Conservation (phyloP, 208 protist genomes). For the Trypanosoma platydactyli region DNA sequence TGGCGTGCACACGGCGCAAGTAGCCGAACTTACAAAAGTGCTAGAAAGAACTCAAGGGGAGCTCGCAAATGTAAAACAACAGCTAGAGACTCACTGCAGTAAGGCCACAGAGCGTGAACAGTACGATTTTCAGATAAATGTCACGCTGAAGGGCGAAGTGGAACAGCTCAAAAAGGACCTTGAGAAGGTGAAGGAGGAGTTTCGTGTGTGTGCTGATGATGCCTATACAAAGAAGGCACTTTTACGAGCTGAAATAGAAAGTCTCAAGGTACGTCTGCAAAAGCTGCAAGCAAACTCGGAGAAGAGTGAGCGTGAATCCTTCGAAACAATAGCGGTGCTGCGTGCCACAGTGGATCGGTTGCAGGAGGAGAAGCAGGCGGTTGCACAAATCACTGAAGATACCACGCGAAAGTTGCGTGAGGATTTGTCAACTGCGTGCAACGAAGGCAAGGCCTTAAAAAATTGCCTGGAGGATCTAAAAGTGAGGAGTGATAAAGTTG, state of each 20-base stretch:
- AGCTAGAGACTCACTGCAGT: slow-evolving; percentile 21
- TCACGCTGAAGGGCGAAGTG: slow-evolving; percentile 68
- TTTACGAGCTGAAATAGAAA: slow-evolving; percentile 73
- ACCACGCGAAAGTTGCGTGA: slow-evolving; percentile 28
- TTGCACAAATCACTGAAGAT: slow-evolving; percentile 31
- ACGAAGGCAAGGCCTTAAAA: slow-evolving; percentile 31
- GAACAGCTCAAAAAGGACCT: slow-evolving; percentile 73
- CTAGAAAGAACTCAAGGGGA: slow-evolving; percentile 37
- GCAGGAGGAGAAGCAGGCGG: slow-evolving; percentile 34
- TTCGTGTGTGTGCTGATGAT: slow-evolving; percentile 48
- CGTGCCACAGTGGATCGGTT: slow-evolving; percentile 53
- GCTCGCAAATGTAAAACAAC: slow-evolving; percentile 40
- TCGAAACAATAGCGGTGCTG: slow-evolving; percentile 74
- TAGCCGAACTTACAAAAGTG: slow-evolving; percentile 53
- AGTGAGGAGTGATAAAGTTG: slow-evolving; percentile 33
- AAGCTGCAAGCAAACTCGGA: slow-evolving; percentile 74
- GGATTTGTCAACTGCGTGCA: slow-evolving; percentile 26
- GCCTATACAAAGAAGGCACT: slow-evolving; percentile 68
- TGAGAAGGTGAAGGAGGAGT: slow-evolving; percentile 44
- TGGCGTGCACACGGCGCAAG: slow-evolving; percentile 68
- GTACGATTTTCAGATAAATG: slow-evolving; percentile 74
- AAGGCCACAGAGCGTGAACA: slow-evolving; percentile 63
- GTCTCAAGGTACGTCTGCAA: slow-evolving; percentile 68
- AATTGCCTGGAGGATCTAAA: slow-evolving; percentile 37
- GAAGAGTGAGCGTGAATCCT: slow-evolving; percentile 69